Evolutionary conservation across 2,329 filamentous ascomycete species (phyloP).

Genomic region (Gyromitra esculenta): DNA sequence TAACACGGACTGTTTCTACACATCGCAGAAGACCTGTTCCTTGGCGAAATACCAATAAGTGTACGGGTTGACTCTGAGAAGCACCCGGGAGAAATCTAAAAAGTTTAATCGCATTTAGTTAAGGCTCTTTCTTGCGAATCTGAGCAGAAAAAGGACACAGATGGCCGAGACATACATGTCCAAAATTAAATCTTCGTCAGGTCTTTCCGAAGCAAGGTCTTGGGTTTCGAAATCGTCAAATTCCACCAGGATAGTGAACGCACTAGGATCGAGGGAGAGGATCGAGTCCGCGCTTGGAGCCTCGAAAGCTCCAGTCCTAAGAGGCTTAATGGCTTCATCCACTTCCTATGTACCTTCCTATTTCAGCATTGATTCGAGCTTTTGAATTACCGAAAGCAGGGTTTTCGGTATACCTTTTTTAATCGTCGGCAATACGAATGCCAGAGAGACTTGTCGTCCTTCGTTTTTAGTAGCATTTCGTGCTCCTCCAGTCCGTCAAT

Average conservation of each 20-base stretch:
- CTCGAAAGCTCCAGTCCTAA: background rate
- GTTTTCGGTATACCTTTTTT: slow-evolving; percentile 20
- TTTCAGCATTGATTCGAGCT: slow-evolving; percentile 1
- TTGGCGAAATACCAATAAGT: slow-evolving; percentile 34
- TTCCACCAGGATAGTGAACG: slow-evolving; percentile 26
- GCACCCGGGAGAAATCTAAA: slow-evolving; percentile 27
- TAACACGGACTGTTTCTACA: slow-evolving; percentile 24
- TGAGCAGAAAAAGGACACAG: too few species aligned
- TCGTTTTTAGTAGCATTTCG: slow-evolving; percentile 11
- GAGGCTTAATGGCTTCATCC: slow-evolving; percentile 11
- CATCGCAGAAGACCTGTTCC: slow-evolving; percentile 29
- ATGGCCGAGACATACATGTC: slow-evolving; percentile 28
- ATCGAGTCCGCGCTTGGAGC: slow-evolving; percentile 8
- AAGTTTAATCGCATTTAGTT: background rate
- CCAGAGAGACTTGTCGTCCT: slow-evolving; percentile 45
- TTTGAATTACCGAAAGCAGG: background rate
- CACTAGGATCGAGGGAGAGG: slow-evolving; percentile 8
- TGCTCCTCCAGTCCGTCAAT: slow-evolving; percentile 36
- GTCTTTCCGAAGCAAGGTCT: slow-evolving; percentile 11
- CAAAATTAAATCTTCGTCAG: slow-evolving; percentile 33
- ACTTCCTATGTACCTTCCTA: slow-evolving; percentile 14
- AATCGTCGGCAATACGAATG: slow-evolving; percentile 35
- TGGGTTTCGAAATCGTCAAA: slow-evolving; percentile 18
- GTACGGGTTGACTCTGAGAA: slow-evolving; percentile 21
- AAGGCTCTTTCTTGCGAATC: background rate